Percentiles rank a stretch among this genome's conserved stretches.
phyloP scores from a whole-genome alignment of 1,284 basidiomycete genomes.

The Puccinia polysora region DNA sequence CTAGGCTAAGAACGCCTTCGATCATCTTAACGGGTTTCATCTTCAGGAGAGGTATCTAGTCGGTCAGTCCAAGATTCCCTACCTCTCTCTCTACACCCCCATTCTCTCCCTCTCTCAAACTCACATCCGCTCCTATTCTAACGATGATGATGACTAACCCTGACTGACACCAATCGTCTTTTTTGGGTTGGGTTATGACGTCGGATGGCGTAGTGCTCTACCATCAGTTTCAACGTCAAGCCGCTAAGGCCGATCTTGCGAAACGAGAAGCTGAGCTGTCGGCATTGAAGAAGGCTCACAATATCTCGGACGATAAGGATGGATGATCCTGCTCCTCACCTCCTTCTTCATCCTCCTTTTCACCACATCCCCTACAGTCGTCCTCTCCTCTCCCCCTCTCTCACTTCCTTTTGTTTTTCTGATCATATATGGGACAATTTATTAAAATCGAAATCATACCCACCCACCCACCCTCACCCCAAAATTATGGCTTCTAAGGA shows the following conservation, averaged over 20 bases:
- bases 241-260: constrained; percentile 87
- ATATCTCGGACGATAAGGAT: constrained; percentile 51
- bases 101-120: background rate
- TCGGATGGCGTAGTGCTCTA: constrained; percentile 66
- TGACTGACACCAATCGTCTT: background rate
- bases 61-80: constrained; percentile 48
- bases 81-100: background rate
- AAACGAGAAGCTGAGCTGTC: constrained; percentile 84
- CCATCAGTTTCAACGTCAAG: constrained; percentile 92
- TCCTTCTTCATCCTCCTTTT: background rate
- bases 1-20: constrained; percentile 81
- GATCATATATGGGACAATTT: background rate
- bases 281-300: constrained; percentile 73
- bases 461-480: too few relatives aligned
- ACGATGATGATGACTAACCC: background rate
- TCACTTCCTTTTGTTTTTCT: background rate
- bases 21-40: constrained; percentile 96
- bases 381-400: background rate
- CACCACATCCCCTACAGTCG: background rate
- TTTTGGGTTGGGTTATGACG: background rate
- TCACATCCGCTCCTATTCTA: background rate
- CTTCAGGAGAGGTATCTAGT: constrained; percentile 91
- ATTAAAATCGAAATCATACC: background rate
- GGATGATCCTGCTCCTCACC: background rate
- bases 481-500: too few relatives aligned